These are phyloP conservation scores for Chaetoscypha palmicola DNA, from an alignment of 2,329 filamentous ascomycete species.

Conservation along the genomic window DNA sequence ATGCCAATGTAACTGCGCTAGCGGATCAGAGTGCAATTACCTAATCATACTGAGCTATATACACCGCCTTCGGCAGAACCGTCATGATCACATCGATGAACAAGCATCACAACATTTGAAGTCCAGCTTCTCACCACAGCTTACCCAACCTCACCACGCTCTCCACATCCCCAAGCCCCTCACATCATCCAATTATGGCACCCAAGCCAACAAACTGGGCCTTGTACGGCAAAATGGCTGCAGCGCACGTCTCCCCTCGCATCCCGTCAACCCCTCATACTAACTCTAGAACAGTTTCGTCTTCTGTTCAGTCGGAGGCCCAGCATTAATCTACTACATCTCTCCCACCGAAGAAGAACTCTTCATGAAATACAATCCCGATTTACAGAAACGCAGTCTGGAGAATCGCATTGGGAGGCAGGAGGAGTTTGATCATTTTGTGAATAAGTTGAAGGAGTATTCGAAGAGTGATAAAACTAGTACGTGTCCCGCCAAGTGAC, in stretches of 20 bases:
- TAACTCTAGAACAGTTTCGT: conserved; percentile 49
- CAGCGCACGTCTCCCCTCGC: conserved; percentile 46
- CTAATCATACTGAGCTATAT: no score
- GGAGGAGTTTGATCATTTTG: conserved; percentile 85
- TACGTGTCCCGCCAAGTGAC: conserved; percentile 39
- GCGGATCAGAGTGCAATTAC: no score
- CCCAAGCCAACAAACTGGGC: conserved; percentile 48
- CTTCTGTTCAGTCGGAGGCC: conserved; percentile 72
- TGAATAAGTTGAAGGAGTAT: conserved; percentile 75
- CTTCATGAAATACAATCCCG: conserved; percentile 86
- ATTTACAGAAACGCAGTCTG: conserved; percentile 82
- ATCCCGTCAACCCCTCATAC: conserved; percentile 2
- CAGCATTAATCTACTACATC: conserved; percentile 72
- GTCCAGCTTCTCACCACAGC: no score
- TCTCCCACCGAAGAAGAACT: conserved; percentile 86
- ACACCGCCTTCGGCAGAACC: no score
- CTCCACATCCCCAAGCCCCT: no score
- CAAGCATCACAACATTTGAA: no score
- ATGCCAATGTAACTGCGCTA: no score
- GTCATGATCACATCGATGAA: no score
- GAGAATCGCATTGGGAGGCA: conserved; percentile 69
- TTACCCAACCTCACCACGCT: no score
- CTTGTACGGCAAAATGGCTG: conserved; percentile 62
- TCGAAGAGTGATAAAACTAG: conserved; percentile 88
- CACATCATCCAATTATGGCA: conserved; percentile 34